Percentiles rank a stretch among this genome's conserved stretches.
phyloP scores from a whole-genome alignment of 2,329 filamentous ascomycete species.

The Colletotrichum orchidophilum region DNA sequence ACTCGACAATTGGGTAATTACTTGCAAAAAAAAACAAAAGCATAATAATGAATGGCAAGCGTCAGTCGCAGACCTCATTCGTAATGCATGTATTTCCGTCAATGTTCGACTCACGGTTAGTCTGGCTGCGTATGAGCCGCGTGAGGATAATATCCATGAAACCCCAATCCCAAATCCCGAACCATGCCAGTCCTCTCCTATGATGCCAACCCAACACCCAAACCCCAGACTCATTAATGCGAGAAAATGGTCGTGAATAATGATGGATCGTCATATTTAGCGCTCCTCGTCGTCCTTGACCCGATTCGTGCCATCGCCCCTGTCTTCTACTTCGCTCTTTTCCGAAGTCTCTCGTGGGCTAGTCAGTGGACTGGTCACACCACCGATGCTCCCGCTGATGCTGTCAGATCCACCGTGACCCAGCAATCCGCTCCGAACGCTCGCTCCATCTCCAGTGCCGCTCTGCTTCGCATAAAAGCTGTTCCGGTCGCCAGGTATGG shows the following conservation, averaged over 20 bases:
- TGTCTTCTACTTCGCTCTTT: constrained; percentile 42
- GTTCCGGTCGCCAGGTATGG: constrained; percentile 78
- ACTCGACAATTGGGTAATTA: background rate
- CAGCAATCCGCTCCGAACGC: constrained; percentile 78
- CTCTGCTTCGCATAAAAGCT: constrained; percentile 78
- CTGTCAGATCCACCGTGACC: constrained; percentile 86
- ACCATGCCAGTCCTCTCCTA: background rate
- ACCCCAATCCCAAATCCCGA: background rate
- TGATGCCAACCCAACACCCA: constrained; percentile 14
- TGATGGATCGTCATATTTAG: background rate
- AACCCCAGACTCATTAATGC: constrained; percentile 15
- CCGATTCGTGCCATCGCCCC: constrained; percentile 40
- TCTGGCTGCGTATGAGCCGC: constrained; percentile 3
- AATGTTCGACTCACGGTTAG: constrained; percentile 6
- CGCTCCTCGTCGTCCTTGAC: constrained; percentile 42
- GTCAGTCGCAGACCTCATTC: background rate
- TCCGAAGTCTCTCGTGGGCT: constrained; percentile 59
- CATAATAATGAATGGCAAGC: background rate
- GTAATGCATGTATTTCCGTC: constrained; percentile 26
- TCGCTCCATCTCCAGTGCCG: constrained; percentile 73
- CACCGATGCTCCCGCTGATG: constrained; percentile 78
- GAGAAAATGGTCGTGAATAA: constrained; percentile 15
- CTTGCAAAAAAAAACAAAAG: background rate
- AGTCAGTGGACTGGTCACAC: constrained; percentile 68
- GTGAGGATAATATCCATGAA: constrained; percentile 23